Base-by-base conservation (phyloP, 179 eudicot species). In the Patellifolia procumbens region DNA sequence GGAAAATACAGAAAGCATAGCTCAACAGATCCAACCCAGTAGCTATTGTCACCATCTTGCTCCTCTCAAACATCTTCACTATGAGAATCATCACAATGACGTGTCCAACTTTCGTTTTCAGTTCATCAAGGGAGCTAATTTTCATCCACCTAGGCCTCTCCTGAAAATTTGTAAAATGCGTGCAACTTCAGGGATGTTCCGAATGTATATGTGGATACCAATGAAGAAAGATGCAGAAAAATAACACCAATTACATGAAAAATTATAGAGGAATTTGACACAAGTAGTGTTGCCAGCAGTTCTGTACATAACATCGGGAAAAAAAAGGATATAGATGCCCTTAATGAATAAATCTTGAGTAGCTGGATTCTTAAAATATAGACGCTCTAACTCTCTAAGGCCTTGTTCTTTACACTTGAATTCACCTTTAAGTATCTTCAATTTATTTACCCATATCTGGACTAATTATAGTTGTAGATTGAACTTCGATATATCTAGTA, bases 91-190 rank as follows among this genome's bases (percentile, higher is more conserved):
- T 95, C 62, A 95, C 98, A 4, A 93, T 93, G 0, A 91, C 97
- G 75, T 95, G 98, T 22, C 98, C 99, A 22, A 95, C 97, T 84
- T 91, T 95, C 15, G 98, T 95, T 87, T 95, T 95, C 72, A 95
- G 71, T 74, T 91, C 96, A 32, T 89, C 97, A 5, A 95, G 96
- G 5, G 99, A 95, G 84, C 91, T 87, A 55, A 94, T 92, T 79
- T 92, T 90, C 98, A 94, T 94, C 98, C 97, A 94, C 82, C 82
- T 83, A 19, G 97, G 98, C 81, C 99, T 88, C 86, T 96, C 98
- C 98, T 96, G 81, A 67, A 81, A 39, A 56, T 45, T 35, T 65
- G 22, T 37, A 73, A 17, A 62, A 8, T 37, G 7, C 71, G 42
- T n/a, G 7, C 7, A 61, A 16, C 43, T 20, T 37, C 52, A 26